Conservation (phyloP, 768 basidiomycete genomes). For the Phylloporus sp. region DNA sequence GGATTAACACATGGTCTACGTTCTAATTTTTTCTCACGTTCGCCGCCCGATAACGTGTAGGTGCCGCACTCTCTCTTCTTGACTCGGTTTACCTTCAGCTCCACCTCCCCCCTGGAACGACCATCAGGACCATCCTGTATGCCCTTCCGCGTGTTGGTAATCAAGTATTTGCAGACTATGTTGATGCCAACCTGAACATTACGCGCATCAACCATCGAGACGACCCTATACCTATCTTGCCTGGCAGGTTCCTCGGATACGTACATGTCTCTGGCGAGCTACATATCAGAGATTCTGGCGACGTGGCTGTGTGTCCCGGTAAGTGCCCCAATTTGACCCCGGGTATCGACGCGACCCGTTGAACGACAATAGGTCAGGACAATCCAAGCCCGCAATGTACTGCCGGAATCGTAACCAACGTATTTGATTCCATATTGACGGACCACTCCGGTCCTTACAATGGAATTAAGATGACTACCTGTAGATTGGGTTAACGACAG, state of each 20-base stretch:
- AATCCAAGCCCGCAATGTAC: slow-evolving; percentile 39
- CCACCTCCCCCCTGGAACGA: slow-evolving; percentile 27
- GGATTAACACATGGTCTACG: not conserved
- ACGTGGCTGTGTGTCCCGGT: slow-evolving; percentile 55
- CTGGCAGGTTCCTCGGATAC: slow-evolving; percentile 34
- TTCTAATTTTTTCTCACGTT: not conserved
- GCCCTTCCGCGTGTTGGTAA: slow-evolving; percentile 47
- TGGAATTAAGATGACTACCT: slow-evolving; percentile 20
- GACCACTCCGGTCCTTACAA: slow-evolving; percentile 44
- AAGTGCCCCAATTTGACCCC: not conserved
- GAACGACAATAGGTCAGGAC: slow-evolving; percentile 45
- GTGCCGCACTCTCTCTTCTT: slow-evolving; percentile 32
- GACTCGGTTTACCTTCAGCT: slow-evolving; percentile 35
- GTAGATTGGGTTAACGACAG: too few relatives aligned
- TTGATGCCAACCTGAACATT: slow-evolving; percentile 40
- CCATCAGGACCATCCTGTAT: slow-evolving; percentile 27
- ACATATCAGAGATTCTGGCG: slow-evolving; percentile 38
- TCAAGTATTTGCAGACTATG: slow-evolving; percentile 51
- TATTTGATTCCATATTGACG: slow-evolving; percentile 39
- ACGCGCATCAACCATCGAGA: slow-evolving; percentile 51
- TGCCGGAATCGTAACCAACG: slow-evolving; percentile 28
- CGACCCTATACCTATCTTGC: slow-evolving; percentile 36
- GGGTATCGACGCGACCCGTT: too few relatives aligned
- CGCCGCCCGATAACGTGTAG: slow-evolving; percentile 6
- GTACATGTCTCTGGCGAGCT: slow-evolving; percentile 37